A percentile compares a stretch with the other conserved stretches of the same genome.
phyloP scores from a whole-genome alignment of 2,329 filamentous ascomycete species.

The Rhytidhysteron rufulum region DNA sequence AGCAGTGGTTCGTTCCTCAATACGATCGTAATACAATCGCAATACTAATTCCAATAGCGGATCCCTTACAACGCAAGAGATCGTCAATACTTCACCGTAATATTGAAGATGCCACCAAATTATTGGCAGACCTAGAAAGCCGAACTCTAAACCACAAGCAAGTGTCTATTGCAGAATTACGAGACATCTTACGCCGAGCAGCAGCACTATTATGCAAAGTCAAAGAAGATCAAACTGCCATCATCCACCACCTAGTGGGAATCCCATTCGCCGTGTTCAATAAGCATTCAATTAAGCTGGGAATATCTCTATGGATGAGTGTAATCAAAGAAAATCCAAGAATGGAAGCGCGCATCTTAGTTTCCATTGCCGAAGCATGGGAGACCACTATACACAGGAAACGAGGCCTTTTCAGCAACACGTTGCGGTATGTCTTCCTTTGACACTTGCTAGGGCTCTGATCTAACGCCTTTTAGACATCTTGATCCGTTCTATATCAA shows the following conservation, averaged over 20 bases:
- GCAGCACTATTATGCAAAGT: slow-evolving; percentile 81
- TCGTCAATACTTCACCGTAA: slow-evolving; percentile 38
- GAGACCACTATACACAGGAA: slow-evolving; percentile 75
- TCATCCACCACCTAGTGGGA: slow-evolving; percentile 82
- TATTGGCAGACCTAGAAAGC: slow-evolving; percentile 69
- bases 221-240: slow-evolving; percentile 68
- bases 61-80: slow-evolving; percentile 9
- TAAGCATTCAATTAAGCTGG: slow-evolving; percentile 92
- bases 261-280: slow-evolving; percentile 93
- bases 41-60: slow-evolving; percentile 5
- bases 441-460: background rate
- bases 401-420: slow-evolving; percentile 75
- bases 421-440: slow-evolving; percentile 53
- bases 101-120: slow-evolving; percentile 47
- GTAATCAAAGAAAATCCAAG: slow-evolving; percentile 93
- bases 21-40: no score
- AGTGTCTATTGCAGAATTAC: slow-evolving; percentile 69
- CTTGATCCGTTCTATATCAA: slow-evolving; percentile 86
- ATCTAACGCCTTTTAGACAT: slow-evolving; percentile 46
- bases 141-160: slow-evolving; percentile 65
- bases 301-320: slow-evolving; percentile 92
- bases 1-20: slow-evolving; percentile 32
- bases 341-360: slow-evolving; percentile 80
- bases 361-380: slow-evolving; percentile 87
- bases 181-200: slow-evolving; percentile 77